These are phyloP conservation scores for Lichtheimia ramosa DNA, from an alignment of 371 early-diverging fungal species.

Conservation along the genomic window DNA sequence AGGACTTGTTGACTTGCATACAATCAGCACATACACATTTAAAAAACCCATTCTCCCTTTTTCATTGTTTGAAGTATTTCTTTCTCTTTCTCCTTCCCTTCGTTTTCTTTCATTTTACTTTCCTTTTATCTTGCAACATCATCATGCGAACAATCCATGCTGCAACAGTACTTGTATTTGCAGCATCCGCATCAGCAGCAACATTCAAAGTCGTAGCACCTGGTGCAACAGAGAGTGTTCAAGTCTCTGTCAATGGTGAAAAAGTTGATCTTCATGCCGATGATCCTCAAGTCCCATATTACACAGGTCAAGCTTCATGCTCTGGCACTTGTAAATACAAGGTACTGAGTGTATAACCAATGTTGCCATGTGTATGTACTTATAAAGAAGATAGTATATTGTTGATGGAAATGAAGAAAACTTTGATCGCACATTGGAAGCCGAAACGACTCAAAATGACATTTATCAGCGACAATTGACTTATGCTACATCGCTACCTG, in stretches of 20 bases:
- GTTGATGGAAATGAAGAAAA: conserved; percentile 44
- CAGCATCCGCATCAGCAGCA: conserved; percentile 29
- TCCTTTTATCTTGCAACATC: neutral
- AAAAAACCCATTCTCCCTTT: no score
- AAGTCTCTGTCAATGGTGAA: conserved; percentile 47
- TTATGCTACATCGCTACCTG: conserved; percentile 57
- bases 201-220: conserved; percentile 57
- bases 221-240: conserved; percentile 29
- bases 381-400: conserved; percentile 29
- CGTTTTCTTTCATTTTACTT: neutral
- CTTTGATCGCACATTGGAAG: conserved; percentile 44
- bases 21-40: no score
- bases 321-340: conserved; percentile 48
- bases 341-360: conserved; percentile 11
- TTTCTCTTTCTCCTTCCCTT: no score
- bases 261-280: conserved; percentile 27
- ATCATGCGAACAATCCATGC: neutral
- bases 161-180: neutral
- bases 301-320: conserved; percentile 39
- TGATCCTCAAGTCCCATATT: conserved; percentile 51
- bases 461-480: conserved; percentile 48
- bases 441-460: conserved; percentile 46
- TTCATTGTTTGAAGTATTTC: no score
- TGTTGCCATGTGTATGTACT: neutral
- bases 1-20: no score